phyloP scores from a whole-genome alignment of 805 yeast species.

The Kregervanrija pseudodelftensis region DNA sequence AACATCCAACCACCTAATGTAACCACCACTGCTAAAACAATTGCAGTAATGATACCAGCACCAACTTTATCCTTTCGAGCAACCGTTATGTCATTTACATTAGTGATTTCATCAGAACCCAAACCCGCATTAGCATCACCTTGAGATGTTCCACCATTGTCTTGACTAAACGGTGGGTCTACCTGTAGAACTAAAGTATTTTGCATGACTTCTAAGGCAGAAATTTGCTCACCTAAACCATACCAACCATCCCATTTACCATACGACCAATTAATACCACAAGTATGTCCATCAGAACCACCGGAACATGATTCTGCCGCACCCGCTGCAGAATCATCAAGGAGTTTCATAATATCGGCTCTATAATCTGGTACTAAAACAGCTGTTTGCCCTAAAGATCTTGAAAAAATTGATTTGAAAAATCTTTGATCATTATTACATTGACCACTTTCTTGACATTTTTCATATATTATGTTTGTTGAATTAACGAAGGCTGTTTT shows the following conservation, averaged over 20 bases:
- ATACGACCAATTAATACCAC: conserved; percentile 67
- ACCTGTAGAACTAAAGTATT: conserved; percentile 31
- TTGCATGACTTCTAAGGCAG: conserved; percentile 62
- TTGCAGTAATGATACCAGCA: conserved; percentile 80
- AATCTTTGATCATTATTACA: conserved; percentile 77
- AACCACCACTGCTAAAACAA: conserved; percentile 51
- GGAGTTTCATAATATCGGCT: conserved; percentile 30
- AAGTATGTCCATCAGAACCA: conserved; percentile 80
- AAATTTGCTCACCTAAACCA: conserved; percentile 83
- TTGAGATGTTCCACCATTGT: conserved; percentile 61
- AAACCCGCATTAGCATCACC: conserved; percentile 53
- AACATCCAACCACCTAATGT: conserved; percentile 78
- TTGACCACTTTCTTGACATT: conserved; percentile 44
- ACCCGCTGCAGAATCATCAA: conserved; percentile 46
- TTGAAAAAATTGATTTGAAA: conserved; percentile 62
- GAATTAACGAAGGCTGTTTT: conserved; percentile 39
- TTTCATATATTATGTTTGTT: conserved; percentile 48
- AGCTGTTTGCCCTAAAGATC: conserved; percentile 55
- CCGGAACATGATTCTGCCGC: conserved; percentile 80
- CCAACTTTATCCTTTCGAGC: conserved; percentile 72
- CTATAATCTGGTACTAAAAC: conserved; percentile 43
- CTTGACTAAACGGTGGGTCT: conserved; percentile 56
- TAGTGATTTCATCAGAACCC: conserved; percentile 43
- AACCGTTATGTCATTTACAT: conserved; percentile 38
- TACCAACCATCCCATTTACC: conserved; percentile 57